Percentiles rank a stretch among this genome's conserved stretches.
Evolutionary conservation across 495 filamentous ascomycete genomes (phyloP).

Genomic region (Trichoderma parareesei): DNA sequence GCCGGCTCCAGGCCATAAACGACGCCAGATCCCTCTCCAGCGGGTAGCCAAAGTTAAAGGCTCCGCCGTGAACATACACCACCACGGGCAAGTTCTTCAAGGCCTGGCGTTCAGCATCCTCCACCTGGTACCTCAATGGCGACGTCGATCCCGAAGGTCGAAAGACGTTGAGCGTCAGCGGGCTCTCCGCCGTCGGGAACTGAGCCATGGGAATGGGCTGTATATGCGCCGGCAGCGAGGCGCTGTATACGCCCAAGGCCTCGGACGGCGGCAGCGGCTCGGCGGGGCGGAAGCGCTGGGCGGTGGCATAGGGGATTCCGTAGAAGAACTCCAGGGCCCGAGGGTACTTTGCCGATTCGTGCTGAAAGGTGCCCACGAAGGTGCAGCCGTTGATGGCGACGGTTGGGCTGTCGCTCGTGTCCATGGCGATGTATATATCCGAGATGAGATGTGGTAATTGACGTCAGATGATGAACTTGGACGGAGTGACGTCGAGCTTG

Average conservation of each 20-base stretch:
- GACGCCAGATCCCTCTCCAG: conserved; percentile 39
- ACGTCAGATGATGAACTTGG: no score
- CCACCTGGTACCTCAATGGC: conserved; percentile 19
- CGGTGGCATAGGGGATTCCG: conserved; percentile 54
- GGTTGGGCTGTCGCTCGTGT: not conserved
- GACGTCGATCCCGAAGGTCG: conserved; percentile 24
- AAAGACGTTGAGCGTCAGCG: conserved; percentile 44
- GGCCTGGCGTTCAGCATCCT: conserved; percentile 11
- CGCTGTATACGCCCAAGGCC: conserved; percentile 11
- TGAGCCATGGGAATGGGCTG: conserved; percentile 4
- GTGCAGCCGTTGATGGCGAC: conserved; percentile 9
- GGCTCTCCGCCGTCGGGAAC: conserved; percentile 37
- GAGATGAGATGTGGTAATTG: not conserved
- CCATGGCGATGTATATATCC: not conserved
- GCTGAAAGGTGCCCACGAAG: conserved; percentile 7
- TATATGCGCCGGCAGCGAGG: conserved; percentile 35
- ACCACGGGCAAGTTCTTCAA: conserved; percentile 45
- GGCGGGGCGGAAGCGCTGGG: conserved; percentile 49
- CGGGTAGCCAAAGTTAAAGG: conserved; percentile 41
- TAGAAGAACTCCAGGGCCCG: conserved; percentile 47
- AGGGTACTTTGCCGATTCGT: conserved; percentile 19
- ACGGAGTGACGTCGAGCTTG: no score
- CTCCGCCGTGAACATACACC: conserved; percentile 50
- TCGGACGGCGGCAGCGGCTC: conserved; percentile 26
- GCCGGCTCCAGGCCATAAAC: conserved; percentile 46